These are phyloP conservation scores for Rhizopus stolonifer DNA, from an alignment of 371 early-diverging fungal species.

Conservation along the genomic window DNA sequence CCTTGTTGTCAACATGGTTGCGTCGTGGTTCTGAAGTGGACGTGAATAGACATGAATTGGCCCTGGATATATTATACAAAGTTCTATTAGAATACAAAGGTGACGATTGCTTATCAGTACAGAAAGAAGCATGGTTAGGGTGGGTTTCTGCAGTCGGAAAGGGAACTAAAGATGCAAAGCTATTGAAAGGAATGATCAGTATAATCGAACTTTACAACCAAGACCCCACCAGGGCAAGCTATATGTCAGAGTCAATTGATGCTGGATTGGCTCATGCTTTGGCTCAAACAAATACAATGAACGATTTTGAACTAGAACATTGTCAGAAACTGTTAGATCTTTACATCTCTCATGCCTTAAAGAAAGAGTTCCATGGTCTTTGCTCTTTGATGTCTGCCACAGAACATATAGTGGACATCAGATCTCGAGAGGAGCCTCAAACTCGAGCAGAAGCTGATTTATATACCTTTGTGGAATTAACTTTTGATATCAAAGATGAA, in stretches of 20 bases:
- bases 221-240: not conserved
- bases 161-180: constrained; percentile 15
- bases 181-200: constrained; percentile 26
- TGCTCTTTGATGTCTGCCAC: constrained; percentile 30
- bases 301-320: constrained; percentile 36
- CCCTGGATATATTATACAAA: not conserved
- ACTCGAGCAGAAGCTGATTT: constrained; percentile 34
- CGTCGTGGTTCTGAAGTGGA: constrained; percentile 19
- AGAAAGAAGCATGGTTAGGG: constrained; percentile 42
- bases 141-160: constrained; percentile 34
- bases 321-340: constrained; percentile 29
- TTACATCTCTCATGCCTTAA: constrained; percentile 18
- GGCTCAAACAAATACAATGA: constrained; percentile 35
- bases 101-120: not conserved
- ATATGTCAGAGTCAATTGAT: constrained; percentile 29
- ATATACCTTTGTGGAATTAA: constrained; percentile 20
- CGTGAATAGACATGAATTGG: not conserved
- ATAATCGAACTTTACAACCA: constrained; percentile 14
- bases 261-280: constrained; percentile 46
- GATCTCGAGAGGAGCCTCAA: constrained; percentile 32
- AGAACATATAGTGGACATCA: constrained; percentile 42
- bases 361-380: constrained; percentile 8
- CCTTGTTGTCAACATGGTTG: constrained; percentile 36
- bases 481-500: constrained; percentile 10
- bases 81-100: not conserved